A percentile compares a stretch with the other conserved stretches of the same genome.
Conservation (phyloP, 2,329 filamentous ascomycete genomes). For the Trichoderma simmonsii region DNA sequence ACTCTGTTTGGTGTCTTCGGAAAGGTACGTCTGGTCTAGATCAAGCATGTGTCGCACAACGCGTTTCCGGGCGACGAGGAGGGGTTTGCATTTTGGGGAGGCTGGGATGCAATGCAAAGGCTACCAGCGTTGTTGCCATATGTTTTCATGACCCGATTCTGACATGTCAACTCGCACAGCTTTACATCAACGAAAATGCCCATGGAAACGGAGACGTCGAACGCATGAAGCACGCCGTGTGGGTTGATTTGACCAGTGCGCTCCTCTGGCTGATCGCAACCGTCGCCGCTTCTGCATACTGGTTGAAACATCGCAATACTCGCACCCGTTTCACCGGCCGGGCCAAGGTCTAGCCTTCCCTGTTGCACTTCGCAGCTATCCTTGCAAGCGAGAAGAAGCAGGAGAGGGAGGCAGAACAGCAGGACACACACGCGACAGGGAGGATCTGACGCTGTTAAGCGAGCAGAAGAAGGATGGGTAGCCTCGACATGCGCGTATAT, state of each 20-base stretch:
- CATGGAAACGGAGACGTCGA: conserved; percentile 61
- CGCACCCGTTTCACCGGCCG: conserved; percentile 58
- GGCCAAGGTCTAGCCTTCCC: conserved; percentile 44
- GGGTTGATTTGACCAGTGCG: conserved; percentile 73
- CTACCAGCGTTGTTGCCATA: not conserved
- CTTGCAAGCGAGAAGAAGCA: not conserved
- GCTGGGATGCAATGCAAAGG: not conserved
- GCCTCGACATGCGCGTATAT: not conserved
- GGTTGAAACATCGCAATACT: conserved; percentile 53
- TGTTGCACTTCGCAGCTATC: not conserved
- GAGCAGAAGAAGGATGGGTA: not conserved
- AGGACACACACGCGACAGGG: not conserved
- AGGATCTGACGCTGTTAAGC: not conserved
- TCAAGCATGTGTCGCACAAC: not conserved
- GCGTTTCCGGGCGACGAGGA: not conserved
- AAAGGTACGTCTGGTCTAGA: conserved; percentile 41
- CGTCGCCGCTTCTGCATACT: conserved; percentile 54
- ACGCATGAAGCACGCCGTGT: conserved; percentile 84
- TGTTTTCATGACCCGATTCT: conserved; percentile 6
- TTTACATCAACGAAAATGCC: conserved; percentile 70
- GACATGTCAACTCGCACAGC: conserved; percentile 30
- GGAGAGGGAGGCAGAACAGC: not conserved
- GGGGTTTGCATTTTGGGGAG: not conserved
- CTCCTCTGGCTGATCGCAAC: conserved; percentile 71
- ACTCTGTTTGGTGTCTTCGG: conserved; percentile 82